Percentiles rank a stretch among this genome's conserved stretches.
Evolutionary conservation across 257 asterid genomes (phyloP).

Genomic region (Nicotiana sylvestris): DNA sequence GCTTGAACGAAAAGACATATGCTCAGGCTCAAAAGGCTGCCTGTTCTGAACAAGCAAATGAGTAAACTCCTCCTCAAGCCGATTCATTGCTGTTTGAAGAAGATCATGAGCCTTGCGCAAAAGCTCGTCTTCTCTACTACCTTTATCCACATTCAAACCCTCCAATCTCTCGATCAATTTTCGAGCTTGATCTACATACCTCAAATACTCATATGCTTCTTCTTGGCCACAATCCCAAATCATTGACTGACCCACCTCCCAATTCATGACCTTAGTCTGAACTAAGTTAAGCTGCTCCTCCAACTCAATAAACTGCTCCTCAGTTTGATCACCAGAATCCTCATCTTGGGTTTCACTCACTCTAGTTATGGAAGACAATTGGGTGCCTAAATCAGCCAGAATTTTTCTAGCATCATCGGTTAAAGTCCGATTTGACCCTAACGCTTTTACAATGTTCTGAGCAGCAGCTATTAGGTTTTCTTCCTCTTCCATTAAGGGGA

Average conservation of each 20-base stretch:
- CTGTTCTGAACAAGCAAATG: slow-evolving; percentile 71
- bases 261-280: slow-evolving; percentile 55
- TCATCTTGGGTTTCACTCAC: slow-evolving; percentile 27
- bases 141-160: slow-evolving; percentile 26
- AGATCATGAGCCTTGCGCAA: slow-evolving; percentile 57
- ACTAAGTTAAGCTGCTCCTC: slow-evolving; percentile 52
- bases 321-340: slow-evolving; percentile 5
- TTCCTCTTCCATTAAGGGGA: slow-evolving; percentile 55
- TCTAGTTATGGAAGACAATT: slow-evolving; percentile 39
- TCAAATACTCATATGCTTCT: slow-evolving; percentile 64
- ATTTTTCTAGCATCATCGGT: slow-evolving; percentile 48
- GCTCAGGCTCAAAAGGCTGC: slow-evolving; percentile 86
- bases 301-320: slow-evolving; percentile 39
- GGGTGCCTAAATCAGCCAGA: slow-evolving; percentile 68
- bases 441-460: slow-evolving; percentile 50
- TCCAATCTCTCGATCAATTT: slow-evolving; percentile 56
- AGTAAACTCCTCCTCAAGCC: slow-evolving; percentile 88
- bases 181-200: slow-evolving; percentile 60
- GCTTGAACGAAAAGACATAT: slow-evolving; percentile 75
- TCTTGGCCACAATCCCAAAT: slow-evolving; percentile 82
- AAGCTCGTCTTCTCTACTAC: slow-evolving; percentile 31
- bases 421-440: slow-evolving; percentile 44
- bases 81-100: slow-evolving; percentile 78
- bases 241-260: slow-evolving; percentile 70
- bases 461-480: slow-evolving; percentile 69